These are phyloP conservation scores for Tetragonia tetragonoides DNA, from an alignment of 148 eudicot species.

Conservation along the genomic window DNA sequence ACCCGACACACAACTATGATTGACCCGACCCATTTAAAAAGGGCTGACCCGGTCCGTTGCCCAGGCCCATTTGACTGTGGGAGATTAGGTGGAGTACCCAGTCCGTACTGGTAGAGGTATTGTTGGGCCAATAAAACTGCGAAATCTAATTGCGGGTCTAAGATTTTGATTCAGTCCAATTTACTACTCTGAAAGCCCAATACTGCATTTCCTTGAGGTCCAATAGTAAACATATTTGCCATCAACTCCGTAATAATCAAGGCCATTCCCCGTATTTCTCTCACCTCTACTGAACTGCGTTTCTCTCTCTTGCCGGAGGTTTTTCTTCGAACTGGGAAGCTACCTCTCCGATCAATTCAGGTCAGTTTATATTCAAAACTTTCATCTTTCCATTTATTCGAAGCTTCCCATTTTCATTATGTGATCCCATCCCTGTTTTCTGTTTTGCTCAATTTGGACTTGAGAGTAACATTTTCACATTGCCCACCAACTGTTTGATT, in stretches of 20 bases:
- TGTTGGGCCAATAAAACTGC: background rate
- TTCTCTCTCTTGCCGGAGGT: background rate
- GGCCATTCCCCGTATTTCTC: background rate
- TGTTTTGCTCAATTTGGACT: too few species aligned
- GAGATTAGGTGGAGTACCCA: too few species aligned
- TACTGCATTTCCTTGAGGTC: background rate
- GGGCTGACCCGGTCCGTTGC: too few species aligned
- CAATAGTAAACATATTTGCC: background rate
- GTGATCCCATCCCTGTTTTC: background rate
- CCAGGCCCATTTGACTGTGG: too few species aligned
- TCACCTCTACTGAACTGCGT: background rate
- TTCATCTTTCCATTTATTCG: background rate
- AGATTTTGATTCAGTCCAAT: background rate
- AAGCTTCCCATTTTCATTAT: background rate
- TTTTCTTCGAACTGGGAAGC: background rate
- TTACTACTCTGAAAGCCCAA: background rate
- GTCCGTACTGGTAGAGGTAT: too few species aligned
- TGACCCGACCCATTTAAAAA: too few species aligned
- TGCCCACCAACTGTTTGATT: slow-evolving; percentile 21
- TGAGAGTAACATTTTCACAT: background rate
- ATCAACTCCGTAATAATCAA: background rate
- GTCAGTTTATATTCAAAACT: background rate
- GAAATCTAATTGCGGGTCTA: background rate
- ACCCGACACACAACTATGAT: too few species aligned
- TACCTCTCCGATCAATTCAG: background rate